Percentiles rank a stretch among this genome's conserved stretches.
Evolutionary conservation across 805 yeast species (phyloP).

Genomic region (Cyberlindnera mississippiensis): DNA sequence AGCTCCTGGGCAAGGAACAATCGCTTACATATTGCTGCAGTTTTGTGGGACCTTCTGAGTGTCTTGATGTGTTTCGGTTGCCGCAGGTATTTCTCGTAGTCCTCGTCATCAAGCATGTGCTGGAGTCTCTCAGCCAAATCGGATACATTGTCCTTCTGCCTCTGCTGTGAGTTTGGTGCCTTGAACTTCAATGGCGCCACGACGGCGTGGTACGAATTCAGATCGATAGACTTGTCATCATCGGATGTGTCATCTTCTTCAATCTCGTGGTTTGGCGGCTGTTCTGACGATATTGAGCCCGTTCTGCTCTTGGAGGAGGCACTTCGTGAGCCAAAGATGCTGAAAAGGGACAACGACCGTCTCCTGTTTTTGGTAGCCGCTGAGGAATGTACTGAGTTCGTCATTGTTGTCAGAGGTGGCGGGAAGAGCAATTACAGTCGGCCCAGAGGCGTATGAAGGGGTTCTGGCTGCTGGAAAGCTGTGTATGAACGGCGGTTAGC

Average conservation of each 20-base stretch:
- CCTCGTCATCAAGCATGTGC: constrained; percentile 28
- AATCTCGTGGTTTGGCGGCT: background rate
- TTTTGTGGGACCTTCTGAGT: constrained; percentile 41
- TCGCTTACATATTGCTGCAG: constrained; percentile 45
- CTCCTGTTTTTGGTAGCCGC: background rate
- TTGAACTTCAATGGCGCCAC: constrained; percentile 18
- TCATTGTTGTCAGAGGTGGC: too few species aligned
- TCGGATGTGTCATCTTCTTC: constrained; percentile 15
- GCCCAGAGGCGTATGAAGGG: too few species aligned
- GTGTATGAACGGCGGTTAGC: too few species aligned
- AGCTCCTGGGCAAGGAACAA: constrained; percentile 67
- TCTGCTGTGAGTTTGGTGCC: background rate
- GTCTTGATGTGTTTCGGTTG: constrained; percentile 55
- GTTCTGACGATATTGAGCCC: background rate
- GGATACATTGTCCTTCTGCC: constrained; percentile 3
- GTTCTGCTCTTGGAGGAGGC: background rate
- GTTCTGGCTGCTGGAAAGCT: too few species aligned
- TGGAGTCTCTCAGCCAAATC: constrained; percentile 7
- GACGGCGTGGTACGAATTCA: constrained; percentile 16
- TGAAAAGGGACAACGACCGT: constrained; percentile 9
- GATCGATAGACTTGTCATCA: constrained; percentile 19
- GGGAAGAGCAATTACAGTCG: too few species aligned
- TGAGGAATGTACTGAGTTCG: background rate
- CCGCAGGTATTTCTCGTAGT: constrained; percentile 38
- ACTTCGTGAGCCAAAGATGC: constrained; percentile 5